Evolutionary conservation across 345 rosid genomes (phyloP).

Genomic region (Psidium friedrichsthalianum): DNA sequence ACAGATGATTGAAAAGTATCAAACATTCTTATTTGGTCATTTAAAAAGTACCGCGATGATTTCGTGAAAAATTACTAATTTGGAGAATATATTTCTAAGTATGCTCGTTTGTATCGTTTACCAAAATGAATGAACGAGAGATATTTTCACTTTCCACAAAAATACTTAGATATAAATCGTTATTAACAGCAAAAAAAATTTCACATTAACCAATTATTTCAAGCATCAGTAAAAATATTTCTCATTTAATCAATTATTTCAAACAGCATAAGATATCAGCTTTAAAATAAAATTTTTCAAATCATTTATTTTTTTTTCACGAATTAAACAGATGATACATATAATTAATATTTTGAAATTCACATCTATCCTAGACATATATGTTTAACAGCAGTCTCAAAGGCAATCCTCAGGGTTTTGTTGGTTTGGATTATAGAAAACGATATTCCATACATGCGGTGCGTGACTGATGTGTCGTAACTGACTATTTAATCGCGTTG

Average conservation of each 20-base stretch:
- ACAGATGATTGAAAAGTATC: neutral
- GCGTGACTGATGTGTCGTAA: neutral
- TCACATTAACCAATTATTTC: neutral
- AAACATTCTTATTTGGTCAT: neutral
- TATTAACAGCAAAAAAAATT: neutral
- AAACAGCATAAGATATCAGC: neutral
- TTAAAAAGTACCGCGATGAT: neutral
- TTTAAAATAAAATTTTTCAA: neutral
- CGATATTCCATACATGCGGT: neutral
- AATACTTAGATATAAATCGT: neutral
- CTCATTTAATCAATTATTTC: neutral
- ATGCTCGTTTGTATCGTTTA: neutral
- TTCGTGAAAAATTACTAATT: neutral
- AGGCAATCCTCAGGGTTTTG: neutral
- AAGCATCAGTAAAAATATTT: neutral
- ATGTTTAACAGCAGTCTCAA: neutral
- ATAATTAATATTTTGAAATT: neutral
- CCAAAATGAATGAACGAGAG: neutral
- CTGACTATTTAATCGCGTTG: neutral
- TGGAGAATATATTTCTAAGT: neutral
- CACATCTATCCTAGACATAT: neutral
- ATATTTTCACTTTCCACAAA: neutral
- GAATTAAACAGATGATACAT: neutral
- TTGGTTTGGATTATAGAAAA: neutral
- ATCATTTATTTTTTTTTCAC: neutral